Evolutionary conservation across 331 rosid species (phyloP), one percentile per base, ranked within the genome.

Genomic region (Acacia concinna): DNA sequence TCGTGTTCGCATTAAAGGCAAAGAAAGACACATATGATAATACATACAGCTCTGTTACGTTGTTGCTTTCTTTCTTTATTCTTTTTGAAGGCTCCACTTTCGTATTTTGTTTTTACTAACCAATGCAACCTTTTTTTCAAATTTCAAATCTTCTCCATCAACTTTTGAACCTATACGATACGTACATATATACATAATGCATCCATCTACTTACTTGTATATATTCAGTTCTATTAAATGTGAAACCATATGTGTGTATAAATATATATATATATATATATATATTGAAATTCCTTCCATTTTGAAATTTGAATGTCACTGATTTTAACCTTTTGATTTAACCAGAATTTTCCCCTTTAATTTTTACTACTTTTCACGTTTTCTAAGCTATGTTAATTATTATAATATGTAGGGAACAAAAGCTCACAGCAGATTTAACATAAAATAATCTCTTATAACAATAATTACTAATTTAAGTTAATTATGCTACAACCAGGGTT

Each of bases 281-380:
- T 51, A 35, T 11, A 47, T 12, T 11, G 3, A 3, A 64, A 34
- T 43, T 15, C 60, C 41, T 34, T 38, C 60, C 38, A 31, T 68
- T 87, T 87, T 82, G 75, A 87, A 84, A 62, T 87, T 87, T 79
- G 84, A 87, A 87, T 44, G 64, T 76, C 51, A 73, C 81, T 73
- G 76, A 34, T 14, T 40, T 46, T 28, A 30, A 60, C 28, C 72
- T 67, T 67, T 65, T n/a, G 4, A 5, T 62, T 62, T 31, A 60
- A 28, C 37, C 37, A 30, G n/a, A 28, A 12, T 12, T 13, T 28
- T 60, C 67, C 30, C 35, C 35, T 28, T 28, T 38, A 0, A 38
- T 38, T 28, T 30, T 1, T 14, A 4, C n/a, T 31, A 15, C 12
- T 62, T 62, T 60, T 31, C 23, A 31, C 15, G n/a, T 15, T 15